These are phyloP conservation scores for Psilocybe cubensis DNA, from an alignment of 768 basidiomycete genomes.

Conservation along the genomic window DNA sequence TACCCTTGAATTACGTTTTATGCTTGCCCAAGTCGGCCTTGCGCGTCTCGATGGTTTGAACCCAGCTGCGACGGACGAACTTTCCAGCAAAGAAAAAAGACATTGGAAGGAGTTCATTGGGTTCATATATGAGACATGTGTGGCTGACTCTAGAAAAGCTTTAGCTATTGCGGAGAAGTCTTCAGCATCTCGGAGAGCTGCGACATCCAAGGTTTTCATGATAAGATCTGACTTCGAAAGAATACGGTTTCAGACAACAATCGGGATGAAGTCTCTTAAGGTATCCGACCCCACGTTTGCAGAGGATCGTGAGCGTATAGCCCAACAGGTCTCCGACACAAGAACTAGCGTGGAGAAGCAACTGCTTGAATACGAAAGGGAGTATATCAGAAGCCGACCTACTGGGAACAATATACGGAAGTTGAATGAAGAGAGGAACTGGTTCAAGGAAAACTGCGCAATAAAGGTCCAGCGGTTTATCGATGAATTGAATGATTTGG, in stretches of 20 bases:
- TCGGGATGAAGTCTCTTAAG: neutral
- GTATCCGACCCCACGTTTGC: conserved; percentile 14
- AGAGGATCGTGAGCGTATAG: conserved; percentile 6
- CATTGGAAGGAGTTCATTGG: conserved; percentile 49
- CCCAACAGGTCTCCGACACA: neutral
- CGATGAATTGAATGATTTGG: conserved; percentile 49
- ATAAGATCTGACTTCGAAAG: conserved; percentile 51
- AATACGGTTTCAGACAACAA: conserved; percentile 39
- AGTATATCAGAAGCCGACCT: conserved; percentile 10
- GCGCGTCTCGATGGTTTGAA: conserved; percentile 12
- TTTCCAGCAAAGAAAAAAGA: conserved; percentile 26
- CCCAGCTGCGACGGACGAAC: neutral
- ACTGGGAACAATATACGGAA: neutral
- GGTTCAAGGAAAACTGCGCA: conserved; percentile 49
- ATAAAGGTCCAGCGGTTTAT: conserved; percentile 38
- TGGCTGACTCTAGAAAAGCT: conserved; percentile 52
- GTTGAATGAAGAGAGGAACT: conserved; percentile 32
- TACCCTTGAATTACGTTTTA: conserved; percentile 55
- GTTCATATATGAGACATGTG: conserved; percentile 53
- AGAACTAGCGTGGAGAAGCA: neutral
- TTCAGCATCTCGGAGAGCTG: conserved; percentile 56
- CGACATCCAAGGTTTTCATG: conserved; percentile 43
- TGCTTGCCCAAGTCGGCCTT: conserved; percentile 36
- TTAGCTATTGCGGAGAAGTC: conserved; percentile 48
- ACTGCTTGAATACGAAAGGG: conserved; percentile 5